These are phyloP conservation scores for Zygosaccharomyces bisporus DNA, from an alignment of 805 yeast genomes.

Conservation along the genomic window DNA sequence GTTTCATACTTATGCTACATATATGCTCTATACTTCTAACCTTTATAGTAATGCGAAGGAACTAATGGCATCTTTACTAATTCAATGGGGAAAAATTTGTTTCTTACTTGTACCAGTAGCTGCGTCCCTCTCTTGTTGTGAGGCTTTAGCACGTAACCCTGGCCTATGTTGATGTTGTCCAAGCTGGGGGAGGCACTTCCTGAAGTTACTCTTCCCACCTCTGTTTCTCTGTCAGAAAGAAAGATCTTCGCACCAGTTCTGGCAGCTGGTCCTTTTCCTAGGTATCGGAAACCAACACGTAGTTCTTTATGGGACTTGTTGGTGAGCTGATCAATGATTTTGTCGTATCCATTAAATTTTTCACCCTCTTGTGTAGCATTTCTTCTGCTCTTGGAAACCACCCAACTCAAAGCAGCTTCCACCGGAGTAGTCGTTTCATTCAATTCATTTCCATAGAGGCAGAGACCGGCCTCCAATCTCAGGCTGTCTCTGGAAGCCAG, in stretches of 20 bases:
- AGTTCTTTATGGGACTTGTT: constrained; percentile 55
- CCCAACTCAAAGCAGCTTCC: constrained; percentile 87
- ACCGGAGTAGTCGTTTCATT: constrained; percentile 77
- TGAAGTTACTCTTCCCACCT: constrained; percentile 51
- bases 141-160: constrained; percentile 76
- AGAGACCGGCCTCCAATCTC: constrained; percentile 97
- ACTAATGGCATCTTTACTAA: constrained; percentile 87
- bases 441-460: constrained; percentile 91
- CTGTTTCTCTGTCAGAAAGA: constrained; percentile 51
- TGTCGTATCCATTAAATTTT: constrained; percentile 71
- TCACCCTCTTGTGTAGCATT: constrained; percentile 31
- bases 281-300: constrained; percentile 67
- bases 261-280: constrained; percentile 85
- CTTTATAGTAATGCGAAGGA: constrained; percentile 63
- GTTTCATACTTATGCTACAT: background rate
- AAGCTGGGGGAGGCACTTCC: constrained; percentile 66
- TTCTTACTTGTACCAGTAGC: constrained; percentile 74
- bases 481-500: constrained; percentile 97
- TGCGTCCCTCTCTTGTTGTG: constrained; percentile 70
- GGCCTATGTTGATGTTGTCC: constrained; percentile 79
- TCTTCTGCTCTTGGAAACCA: constrained; percentile 78
- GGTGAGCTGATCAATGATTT: constrained; percentile 64
- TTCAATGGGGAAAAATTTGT: constrained; percentile 70
- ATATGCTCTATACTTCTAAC: constrained; percentile 4
- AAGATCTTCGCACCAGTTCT: constrained; percentile 71